These are phyloP conservation scores for Prototheca wickerhamii DNA, from an alignment of 163 green algal genomes.

Conservation along the genomic window DNA sequence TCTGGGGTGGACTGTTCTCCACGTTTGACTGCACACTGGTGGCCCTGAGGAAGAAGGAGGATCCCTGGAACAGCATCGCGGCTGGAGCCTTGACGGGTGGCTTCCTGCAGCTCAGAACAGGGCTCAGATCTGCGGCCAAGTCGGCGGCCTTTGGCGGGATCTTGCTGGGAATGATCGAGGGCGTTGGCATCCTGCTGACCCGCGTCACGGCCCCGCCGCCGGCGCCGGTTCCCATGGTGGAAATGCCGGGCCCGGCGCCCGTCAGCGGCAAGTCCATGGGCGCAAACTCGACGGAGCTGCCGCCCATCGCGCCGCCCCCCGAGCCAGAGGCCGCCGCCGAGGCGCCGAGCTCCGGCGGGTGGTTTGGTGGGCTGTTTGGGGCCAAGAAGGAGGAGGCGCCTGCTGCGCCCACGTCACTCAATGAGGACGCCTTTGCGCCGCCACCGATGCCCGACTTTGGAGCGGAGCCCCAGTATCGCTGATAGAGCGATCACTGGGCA, in stretches of 20 bases:
- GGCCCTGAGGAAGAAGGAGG: slow-evolving; percentile 73
- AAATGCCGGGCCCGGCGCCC: slow-evolving; percentile 35
- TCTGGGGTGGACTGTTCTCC: slow-evolving; percentile 96
- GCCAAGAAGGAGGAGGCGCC: slow-evolving; percentile 20
- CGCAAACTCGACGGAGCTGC: slow-evolving; percentile 1
- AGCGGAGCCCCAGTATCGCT: slow-evolving; percentile 21
- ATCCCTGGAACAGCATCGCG: slow-evolving; percentile 97
- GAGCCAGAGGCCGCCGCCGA: neutral
- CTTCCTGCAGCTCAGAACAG: slow-evolving; percentile 85
- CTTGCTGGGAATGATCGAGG: slow-evolving; percentile 95
- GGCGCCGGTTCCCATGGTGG: slow-evolving; percentile 52
- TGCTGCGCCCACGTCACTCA: slow-evolving; percentile 13
- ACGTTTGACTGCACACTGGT: slow-evolving; percentile 95
- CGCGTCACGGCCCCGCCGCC: slow-evolving; percentile 76
- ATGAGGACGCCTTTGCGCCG: slow-evolving; percentile 42
- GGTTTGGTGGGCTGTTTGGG: slow-evolving; percentile 31
- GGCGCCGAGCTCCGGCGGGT: slow-evolving; percentile 16
- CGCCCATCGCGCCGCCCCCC: slow-evolving; percentile 12
- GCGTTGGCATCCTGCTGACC: slow-evolving; percentile 86
- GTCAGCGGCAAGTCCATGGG: slow-evolving; percentile 19
- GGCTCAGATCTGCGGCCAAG: slow-evolving; percentile 56
- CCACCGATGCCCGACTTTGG: slow-evolving; percentile 50
- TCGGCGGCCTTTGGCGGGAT: slow-evolving; percentile 89
- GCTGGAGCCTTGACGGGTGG: slow-evolving; percentile 82
- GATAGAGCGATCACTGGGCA: too few relatives aligned